Evolutionary conservation across 2,329 filamentous ascomycete genomes (phyloP), one percentile per base, ranked within the genome.

Genomic region (Diaporthe batatas): DNA sequence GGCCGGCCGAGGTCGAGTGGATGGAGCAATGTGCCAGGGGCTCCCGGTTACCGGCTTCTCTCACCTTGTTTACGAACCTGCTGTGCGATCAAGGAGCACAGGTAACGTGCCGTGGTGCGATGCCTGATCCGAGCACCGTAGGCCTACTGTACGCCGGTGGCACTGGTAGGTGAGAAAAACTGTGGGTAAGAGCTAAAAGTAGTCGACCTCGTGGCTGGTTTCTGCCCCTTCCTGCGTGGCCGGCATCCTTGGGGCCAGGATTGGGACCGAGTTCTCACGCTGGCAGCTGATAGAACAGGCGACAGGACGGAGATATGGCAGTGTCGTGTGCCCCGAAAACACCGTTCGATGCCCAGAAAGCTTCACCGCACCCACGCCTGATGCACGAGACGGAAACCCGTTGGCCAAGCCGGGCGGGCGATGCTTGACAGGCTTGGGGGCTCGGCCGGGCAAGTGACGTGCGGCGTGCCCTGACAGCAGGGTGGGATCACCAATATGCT

Each of bases 301-400:
- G 70, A 71, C 39, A 57, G 2, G 25, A n/a, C 25, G 34, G 34
- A 34, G 23, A 51, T 32, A 49, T 47, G 47, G 47, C 36, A 53
- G 42, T 64, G 57, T 58, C 53, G 53, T 44, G 42, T 21, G 53
- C 67, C 53, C 53, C 53, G 25, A 57, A 25, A 10, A 58, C n/a
- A 64, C 34, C 53, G 70, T 71, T 65, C 51, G 62, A 65, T 51
- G 62, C 62, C 62, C n/a, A 71, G 70, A 71, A 71, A 54, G 70
- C 62, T 71, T 44, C 39, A 64, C 36, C 36, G 49, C 39, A 25
- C 49, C 36, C 62, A 68, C 65, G 34, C 49, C 65, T 54, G 49
- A 55, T 32, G 34, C 11, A 36, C n/a, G 55, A n/a, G 49, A 44
- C 49, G 49, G 18, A 23, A 23, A 68, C 34, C 25, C 51, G 51